Percentiles rank a stretch among this genome's conserved stretches.
Conservation (phyloP, 2,329 filamentous ascomycete species). For the Colletotrichum graminicola region DNA sequence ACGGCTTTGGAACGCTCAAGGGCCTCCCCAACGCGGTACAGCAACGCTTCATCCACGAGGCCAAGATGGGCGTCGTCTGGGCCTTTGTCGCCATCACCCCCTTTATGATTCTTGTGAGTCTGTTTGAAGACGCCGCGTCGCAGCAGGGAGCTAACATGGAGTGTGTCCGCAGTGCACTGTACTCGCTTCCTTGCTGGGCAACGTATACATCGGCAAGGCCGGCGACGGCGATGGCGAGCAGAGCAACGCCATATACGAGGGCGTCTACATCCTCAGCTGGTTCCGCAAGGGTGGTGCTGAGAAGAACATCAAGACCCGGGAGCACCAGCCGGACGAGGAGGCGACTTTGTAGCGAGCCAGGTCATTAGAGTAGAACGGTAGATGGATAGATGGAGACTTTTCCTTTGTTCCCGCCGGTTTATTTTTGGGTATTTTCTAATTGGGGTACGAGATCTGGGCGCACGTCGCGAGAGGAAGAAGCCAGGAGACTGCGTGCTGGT, state of each 20-base stretch:
- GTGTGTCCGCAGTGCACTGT: slow-evolving; percentile 45
- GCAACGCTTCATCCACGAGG: slow-evolving; percentile 55
- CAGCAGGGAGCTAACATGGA: not conserved
- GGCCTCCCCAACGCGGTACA: slow-evolving; percentile 52
- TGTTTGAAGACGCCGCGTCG: not conserved
- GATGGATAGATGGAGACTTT: not conserved
- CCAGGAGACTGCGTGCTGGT: no score
- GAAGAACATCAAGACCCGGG: not conserved
- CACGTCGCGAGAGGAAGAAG: not conserved
- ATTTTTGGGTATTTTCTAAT: not conserved
- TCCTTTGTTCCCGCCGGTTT: no score
- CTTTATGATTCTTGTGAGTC: slow-evolving; percentile 61
- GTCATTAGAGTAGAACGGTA: not conserved
- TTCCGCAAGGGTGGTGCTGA: slow-evolving; percentile 12
- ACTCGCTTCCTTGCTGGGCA: slow-evolving; percentile 48
- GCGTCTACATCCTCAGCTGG: slow-evolving; percentile 47
- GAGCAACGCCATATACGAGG: slow-evolving; percentile 47
- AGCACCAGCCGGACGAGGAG: slow-evolving; percentile 16
- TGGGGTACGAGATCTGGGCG: not conserved
- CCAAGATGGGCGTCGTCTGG: slow-evolving; percentile 72
- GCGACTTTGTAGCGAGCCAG: not conserved
- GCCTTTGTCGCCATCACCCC: slow-evolving; percentile 73
- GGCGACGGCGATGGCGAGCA: slow-evolving; percentile 46
- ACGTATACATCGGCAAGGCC: slow-evolving; percentile 49
- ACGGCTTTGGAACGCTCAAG: slow-evolving; percentile 51